Conservation (phyloP, 1,284 basidiomycete genomes). For the Leccinum solheimii region DNA sequence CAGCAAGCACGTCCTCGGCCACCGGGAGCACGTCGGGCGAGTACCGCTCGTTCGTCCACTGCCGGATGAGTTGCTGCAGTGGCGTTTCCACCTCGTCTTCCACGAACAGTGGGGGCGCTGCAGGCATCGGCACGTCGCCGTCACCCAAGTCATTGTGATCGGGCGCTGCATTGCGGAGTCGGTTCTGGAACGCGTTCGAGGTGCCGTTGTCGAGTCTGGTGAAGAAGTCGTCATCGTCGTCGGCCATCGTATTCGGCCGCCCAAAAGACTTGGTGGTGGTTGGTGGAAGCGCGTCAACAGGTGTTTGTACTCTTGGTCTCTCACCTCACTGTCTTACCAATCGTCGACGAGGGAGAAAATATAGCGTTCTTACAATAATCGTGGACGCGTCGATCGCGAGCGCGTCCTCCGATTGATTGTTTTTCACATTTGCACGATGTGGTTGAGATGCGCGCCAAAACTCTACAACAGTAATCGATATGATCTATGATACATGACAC, state of each 20-base stretch:
- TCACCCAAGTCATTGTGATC: slow-evolving; percentile 14
- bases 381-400: not conserved
- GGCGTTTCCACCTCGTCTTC: slow-evolving; percentile 42
- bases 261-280: too few species aligned
- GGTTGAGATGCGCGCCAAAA: not conserved
- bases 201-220: slow-evolving; percentile 20
- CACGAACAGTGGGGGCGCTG: slow-evolving; percentile 14
- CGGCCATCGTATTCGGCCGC: slow-evolving; percentile 21
- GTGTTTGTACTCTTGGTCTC: not conserved
- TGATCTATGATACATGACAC: slow-evolving; percentile 17
- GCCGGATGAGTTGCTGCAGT: slow-evolving; percentile 65
- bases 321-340: not conserved
- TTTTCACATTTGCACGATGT: not conserved
- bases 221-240: slow-evolving; percentile 33
- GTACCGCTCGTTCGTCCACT: slow-evolving; percentile 87
- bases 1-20: slow-evolving; percentile 72
- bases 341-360: not conserved
- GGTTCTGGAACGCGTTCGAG: slow-evolving; percentile 25
- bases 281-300: not conserved
- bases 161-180: slow-evolving; percentile 30
- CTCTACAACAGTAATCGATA: slow-evolving; percentile 5
- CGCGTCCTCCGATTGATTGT: not conserved
- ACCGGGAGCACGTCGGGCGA: slow-evolving; percentile 78
- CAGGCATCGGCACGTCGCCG: slow-evolving; percentile 20
- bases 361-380: not conserved